Conservation (phyloP, 2,329 filamentous ascomycete genomes). For the Sphaerulina vaccinii region DNA sequence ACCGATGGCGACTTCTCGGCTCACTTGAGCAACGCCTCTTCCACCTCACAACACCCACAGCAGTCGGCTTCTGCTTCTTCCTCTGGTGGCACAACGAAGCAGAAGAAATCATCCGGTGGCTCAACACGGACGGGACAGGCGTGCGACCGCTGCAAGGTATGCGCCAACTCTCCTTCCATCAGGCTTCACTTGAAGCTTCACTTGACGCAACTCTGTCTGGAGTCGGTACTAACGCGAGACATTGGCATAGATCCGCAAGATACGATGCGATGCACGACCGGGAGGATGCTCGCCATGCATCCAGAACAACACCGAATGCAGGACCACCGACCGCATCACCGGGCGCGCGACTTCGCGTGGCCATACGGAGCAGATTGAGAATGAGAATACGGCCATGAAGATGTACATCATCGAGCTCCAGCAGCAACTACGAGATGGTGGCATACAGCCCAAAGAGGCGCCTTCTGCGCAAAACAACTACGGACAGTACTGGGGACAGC, state of each 20-base stretch:
- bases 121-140: constrained; percentile 73
- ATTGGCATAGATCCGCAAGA: constrained; percentile 69
- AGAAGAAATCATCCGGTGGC: constrained; percentile 49
- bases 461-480: constrained; percentile 11
- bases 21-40: not conserved
- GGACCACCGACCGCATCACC: constrained; percentile 82
- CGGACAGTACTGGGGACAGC: constrained; percentile 17
- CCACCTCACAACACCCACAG: not conserved
- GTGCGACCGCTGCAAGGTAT: constrained; percentile 83
- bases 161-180: not conserved
- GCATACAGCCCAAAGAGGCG: constrained; percentile 52
- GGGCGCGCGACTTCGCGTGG: constrained; percentile 76
- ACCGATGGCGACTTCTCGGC: constrained; percentile 6
- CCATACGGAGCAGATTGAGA: constrained; percentile 74
- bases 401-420: constrained; percentile 68
- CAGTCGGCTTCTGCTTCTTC: constrained; percentile 6
- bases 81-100: not conserved
- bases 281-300: constrained; percentile 81
- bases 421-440: constrained; percentile 60
- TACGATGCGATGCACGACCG: constrained; percentile 77
- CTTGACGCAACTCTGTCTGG: too few relatives aligned
- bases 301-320: constrained; percentile 73
- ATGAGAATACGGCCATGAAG: constrained; percentile 66
- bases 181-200: too few relatives aligned
- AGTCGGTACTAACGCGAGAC: not conserved